Evolutionary conservation across 495 filamentous ascomycete genomes (phyloP), one percentile per base, ranked within the genome.

Genomic region (Xylaria venustula): DNA sequence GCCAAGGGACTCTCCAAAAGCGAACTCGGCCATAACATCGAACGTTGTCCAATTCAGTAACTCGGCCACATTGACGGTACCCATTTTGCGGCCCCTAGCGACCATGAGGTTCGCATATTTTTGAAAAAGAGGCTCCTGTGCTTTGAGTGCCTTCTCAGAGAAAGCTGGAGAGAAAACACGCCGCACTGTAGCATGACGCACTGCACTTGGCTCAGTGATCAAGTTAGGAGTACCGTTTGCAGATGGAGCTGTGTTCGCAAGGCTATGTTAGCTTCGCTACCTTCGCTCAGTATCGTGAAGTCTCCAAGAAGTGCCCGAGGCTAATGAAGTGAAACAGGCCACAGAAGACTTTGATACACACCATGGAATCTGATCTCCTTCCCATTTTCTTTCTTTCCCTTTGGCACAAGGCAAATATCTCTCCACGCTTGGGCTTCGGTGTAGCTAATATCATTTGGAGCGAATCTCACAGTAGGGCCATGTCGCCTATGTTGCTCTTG

Each of bases 11-110:
- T 81, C 71, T 1, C 80, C 80, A 52, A 81, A 79, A 1, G 75
- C 70, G 7, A 83, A 62, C 51, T 83, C 80, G 0, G 79, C 79
- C 48, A 81, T 80, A 14, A 81, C 68, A 52, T 81, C 79, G 48
- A 82, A 82, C 0, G 78, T 81, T 7, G 66, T 71, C 46, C 69
- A 80, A 46, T 81, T 61, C 0, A 61, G 40, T 19, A 61, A 22
- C 20, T 61, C 40, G 12, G 51, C 50, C 79, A 63, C 73, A 75
- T 79, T 78, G 77, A 42, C 51, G 14, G 12, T 40, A 19, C 22
- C 50, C 49, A 46, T 44, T 48, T 40, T 1, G 14, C 50, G 40
- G 20, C 41, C 51, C 8, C 34, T 54, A 34, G 41, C 17, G 0
- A 82, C 61, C 11, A 83, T 65, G 11, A 72, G 26, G 50, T 81